Base-by-base conservation (phyloP, 257 asterid species). In the Nicotiana otophora region DNA sequence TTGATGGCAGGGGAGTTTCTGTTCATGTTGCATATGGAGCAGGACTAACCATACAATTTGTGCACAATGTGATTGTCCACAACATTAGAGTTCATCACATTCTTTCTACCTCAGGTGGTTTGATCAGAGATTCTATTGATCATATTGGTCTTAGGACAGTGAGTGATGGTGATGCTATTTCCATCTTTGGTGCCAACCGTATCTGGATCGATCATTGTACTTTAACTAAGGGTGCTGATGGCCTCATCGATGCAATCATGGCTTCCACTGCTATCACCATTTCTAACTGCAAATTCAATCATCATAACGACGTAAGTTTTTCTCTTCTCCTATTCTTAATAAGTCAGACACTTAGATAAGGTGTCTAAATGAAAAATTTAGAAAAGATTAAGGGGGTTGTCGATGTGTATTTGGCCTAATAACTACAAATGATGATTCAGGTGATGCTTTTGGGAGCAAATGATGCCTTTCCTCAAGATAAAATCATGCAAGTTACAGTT, bases 231-330 rank as follows among this genome's bases (percentile, higher is more conserved):
- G 89, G 88, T 34, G 84, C 80, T 0, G 98, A 94, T 63, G 98
- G 98, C 1, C 97, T 93, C 67, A 48, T 93, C 16, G 97, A 94
- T 63, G 98, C 90, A 53, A 88, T 94, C 63, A 88, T 87, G 88
- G 98, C 91, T n/a, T 94, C 98, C 68, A 94, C 97, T 0, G 98
- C 98, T 10, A 80, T 94, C 67, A 94, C 98, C 81, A 89, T 94
- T 82, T 94, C 98, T 72, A 93, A 93, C 88, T 92, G 97, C 92
- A 93, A 95, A 83, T 95, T 95, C 88, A 93, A 93, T 89, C 87
- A 93, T 80, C 98, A 94, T 48, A 89, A 94, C 66, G 90, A 88
- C 58, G 98, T 92, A 89, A 89, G 95, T 84, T 65, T 12, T 58
- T 10, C 69, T 28, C n/a, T 15, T 65, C 39, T 20, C 11, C 57